These are phyloP conservation scores for Coffea eugenioides DNA, from an alignment of 257 asterid species.

Conservation along the genomic window DNA sequence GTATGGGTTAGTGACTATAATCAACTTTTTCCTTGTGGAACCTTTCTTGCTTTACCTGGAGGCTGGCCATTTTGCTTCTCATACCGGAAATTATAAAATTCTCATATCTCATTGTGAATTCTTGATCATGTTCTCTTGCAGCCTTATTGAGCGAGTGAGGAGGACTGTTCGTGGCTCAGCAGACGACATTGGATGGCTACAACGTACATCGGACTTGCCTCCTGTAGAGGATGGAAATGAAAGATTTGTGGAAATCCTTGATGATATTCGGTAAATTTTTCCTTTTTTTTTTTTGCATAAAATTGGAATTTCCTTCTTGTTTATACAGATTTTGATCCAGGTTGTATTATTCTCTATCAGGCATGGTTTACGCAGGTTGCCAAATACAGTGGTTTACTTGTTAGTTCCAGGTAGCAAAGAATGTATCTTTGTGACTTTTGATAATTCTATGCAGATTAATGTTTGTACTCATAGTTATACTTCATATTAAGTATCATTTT, in stretches of 20 bases:
- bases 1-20: not conserved
- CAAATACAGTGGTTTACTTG: constrained; percentile 85
- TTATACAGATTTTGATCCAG: constrained; percentile 23
- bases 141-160: constrained; percentile 57
- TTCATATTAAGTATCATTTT: too few relatives aligned
- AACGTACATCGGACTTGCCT: constrained; percentile 69
- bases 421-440: constrained; percentile 10
- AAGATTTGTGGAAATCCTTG: constrained; percentile 72
- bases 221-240: constrained; percentile 88
- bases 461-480: not conserved
- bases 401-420: constrained; percentile 81
- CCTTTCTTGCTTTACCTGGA: constrained; percentile 1
- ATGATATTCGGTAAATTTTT: constrained; percentile 57
- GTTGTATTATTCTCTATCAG: constrained; percentile 39
- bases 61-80: not conserved
- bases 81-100: not conserved
- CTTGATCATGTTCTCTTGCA: constrained; percentile 13
- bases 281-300: not conserved
- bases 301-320: constrained; percentile 5
- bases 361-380: constrained; percentile 90
- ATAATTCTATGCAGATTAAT: not conserved
- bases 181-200: constrained; percentile 96
- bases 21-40: not conserved
- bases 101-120: not conserved
- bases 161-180: constrained; percentile 97